These are phyloP conservation scores for Monosporozyma yasuniensis DNA, from an alignment of 805 yeast genomes.

Conservation along the genomic window DNA sequence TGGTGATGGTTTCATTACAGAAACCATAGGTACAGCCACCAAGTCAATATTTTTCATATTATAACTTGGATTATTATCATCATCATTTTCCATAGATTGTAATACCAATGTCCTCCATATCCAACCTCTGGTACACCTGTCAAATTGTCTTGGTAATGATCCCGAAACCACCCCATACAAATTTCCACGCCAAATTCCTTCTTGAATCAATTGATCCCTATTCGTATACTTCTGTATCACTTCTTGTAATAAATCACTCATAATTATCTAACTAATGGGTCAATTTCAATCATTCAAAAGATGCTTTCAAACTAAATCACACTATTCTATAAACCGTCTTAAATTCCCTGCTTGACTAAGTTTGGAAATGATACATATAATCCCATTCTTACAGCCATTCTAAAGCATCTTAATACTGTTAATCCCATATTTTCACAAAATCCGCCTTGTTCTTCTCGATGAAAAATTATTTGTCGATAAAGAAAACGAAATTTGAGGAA, in stretches of 20 bases:
- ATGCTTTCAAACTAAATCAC: background rate
- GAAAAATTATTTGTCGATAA: background rate
- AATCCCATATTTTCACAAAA: background rate
- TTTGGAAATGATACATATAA: too few relatives aligned
- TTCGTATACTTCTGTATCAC: slow-evolving; percentile 18
- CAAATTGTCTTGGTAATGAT: background rate
- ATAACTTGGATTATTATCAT: slow-evolving; percentile 2
- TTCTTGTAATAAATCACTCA: slow-evolving; percentile 4
- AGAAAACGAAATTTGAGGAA: background rate
- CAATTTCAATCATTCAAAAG: background rate
- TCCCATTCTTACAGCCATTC: too few relatives aligned
- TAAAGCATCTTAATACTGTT: too few relatives aligned
- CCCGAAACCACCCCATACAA: slow-evolving; percentile 12
- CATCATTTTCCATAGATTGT: slow-evolving; percentile 7
- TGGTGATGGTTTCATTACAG: too few relatives aligned
- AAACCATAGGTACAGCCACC: slow-evolving; percentile 12
- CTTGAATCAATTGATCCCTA: slow-evolving; percentile 20
- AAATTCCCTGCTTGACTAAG: too few relatives aligned
- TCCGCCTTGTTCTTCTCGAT: background rate
- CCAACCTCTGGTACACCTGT: slow-evolving; percentile 20
- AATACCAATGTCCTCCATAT: slow-evolving; percentile 25
- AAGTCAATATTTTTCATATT: slow-evolving; percentile 2
- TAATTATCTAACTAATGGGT: background rate
- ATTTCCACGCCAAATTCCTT: slow-evolving; percentile 27
- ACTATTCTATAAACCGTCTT: too few relatives aligned